Percentiles rank a stretch among this genome's conserved stretches.
These are phyloP conservation scores for Adenanthera pavonina DNA, from an alignment of 306 rosid species.

Conservation along the genomic window DNA sequence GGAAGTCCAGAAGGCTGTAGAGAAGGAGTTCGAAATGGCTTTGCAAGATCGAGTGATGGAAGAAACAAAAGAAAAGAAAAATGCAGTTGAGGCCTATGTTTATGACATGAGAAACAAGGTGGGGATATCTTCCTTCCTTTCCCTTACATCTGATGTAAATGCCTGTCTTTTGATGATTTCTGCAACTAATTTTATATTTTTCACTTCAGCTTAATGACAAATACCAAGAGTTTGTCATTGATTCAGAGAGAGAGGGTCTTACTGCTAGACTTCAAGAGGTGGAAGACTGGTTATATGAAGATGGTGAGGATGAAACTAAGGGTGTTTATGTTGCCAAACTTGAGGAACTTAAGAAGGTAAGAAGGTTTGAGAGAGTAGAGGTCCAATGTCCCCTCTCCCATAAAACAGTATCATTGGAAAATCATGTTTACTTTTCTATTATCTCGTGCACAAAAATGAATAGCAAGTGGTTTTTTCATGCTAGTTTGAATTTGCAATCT, in stretches of 20 bases:
- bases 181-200: slow-evolving; percentile 22
- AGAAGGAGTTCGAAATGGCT: slow-evolving; percentile 97
- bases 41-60: slow-evolving; percentile 97
- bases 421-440: not conserved
- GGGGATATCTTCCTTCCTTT: not conserved
- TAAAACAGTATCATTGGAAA: not conserved
- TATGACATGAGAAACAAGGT: slow-evolving; percentile 97
- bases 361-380: not conserved
- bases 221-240: slow-evolving; percentile 73
- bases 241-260: slow-evolving; percentile 69
- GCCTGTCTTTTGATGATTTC: slow-evolving; percentile 3
- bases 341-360: slow-evolving; percentile 89
- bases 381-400: not conserved
- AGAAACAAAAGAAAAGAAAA: slow-evolving; percentile 94
- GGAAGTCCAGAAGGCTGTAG: slow-evolving; percentile 87
- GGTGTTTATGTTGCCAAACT: slow-evolving; percentile 91
- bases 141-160: not conserved
- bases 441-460: not conserved
- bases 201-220: slow-evolving; percentile 76
- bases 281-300: slow-evolving; percentile 97
- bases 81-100: slow-evolving; percentile 93
- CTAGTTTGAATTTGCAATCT: slow-evolving; percentile 29
- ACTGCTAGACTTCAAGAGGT: slow-evolving; percentile 76
- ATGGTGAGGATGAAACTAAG: slow-evolving; percentile 97
- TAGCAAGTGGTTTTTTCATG: not conserved